Evolutionary conservation across 208 protist genomes (phyloP).

Genomic region (Trypanosomatidae sp.): DNA sequence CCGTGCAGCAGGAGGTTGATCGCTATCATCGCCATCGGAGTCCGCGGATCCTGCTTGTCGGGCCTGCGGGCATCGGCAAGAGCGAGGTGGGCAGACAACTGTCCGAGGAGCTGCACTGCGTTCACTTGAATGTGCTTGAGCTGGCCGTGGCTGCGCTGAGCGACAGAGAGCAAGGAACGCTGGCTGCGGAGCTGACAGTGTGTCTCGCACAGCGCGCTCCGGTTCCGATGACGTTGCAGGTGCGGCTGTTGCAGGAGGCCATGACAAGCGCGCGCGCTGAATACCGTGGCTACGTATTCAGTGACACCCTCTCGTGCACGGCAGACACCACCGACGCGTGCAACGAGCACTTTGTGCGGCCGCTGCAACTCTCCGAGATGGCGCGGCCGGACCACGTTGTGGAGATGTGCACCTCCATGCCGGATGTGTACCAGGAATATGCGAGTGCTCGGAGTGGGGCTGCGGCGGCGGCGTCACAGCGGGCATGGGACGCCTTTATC

Average conservation of each 20-base stretch:
- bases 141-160: constrained; percentile 34
- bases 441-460: background rate
- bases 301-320: constrained; percentile 44
- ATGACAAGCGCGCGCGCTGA: constrained; percentile 27
- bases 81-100: constrained; percentile 43
- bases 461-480: constrained; percentile 7
- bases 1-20: constrained; percentile 38
- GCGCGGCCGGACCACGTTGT: constrained; percentile 56
- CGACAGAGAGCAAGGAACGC: background rate
- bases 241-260: constrained; percentile 45
- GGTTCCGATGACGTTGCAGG: constrained; percentile 57
- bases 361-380: constrained; percentile 36
- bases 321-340: constrained; percentile 24
- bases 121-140: constrained; percentile 68
- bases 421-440: constrained; percentile 40
- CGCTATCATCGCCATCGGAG: constrained; percentile 32
- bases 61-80: constrained; percentile 54
- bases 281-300: constrained; percentile 85
- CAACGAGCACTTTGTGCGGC: constrained; percentile 25
- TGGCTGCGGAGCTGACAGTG: constrained; percentile 37
- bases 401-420: constrained; percentile 45
- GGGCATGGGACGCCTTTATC: constrained; percentile 10
- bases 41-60: constrained; percentile 63
- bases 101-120: constrained; percentile 53
- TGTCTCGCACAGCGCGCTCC: constrained; percentile 28